phyloP scores from a whole-genome alignment of 345 rosid species.

The Syzygium oleosum region DNA sequence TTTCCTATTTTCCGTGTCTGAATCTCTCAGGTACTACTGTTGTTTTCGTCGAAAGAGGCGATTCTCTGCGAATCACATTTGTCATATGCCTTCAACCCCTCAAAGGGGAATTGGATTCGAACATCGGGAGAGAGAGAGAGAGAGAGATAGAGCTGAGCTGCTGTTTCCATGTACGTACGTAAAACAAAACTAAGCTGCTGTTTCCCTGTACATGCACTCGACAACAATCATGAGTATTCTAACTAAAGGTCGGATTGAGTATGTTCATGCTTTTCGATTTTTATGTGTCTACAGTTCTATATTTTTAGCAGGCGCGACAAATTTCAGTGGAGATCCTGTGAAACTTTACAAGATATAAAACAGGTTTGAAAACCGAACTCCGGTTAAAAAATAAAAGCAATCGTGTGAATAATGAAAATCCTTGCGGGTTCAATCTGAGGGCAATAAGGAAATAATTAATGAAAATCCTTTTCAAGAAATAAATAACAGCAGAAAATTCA shows the following conservation, averaged over 20 bases:
- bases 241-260: background rate
- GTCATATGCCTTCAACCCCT: background rate
- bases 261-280: background rate
- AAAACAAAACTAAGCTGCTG: background rate
- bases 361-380: background rate
- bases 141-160: background rate
- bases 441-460: background rate
- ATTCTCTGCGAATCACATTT: background rate
- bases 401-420: background rate
- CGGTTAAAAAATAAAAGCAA: background rate
- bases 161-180: background rate
- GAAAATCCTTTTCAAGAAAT: background rate
- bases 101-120: background rate
- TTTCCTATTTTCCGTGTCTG: background rate
- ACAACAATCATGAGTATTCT: background rate
- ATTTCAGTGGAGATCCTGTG: background rate
- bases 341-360: background rate
- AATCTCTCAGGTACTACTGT: background rate
- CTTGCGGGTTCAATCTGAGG: background rate
- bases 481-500: background rate
- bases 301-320: background rate
- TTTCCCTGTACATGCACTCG: background rate
- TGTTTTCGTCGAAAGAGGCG: background rate
- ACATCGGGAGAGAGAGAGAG: background rate
- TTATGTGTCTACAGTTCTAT: background rate